Conservation (phyloP, 345 rosid species). For the Camelina laxa region DNA sequence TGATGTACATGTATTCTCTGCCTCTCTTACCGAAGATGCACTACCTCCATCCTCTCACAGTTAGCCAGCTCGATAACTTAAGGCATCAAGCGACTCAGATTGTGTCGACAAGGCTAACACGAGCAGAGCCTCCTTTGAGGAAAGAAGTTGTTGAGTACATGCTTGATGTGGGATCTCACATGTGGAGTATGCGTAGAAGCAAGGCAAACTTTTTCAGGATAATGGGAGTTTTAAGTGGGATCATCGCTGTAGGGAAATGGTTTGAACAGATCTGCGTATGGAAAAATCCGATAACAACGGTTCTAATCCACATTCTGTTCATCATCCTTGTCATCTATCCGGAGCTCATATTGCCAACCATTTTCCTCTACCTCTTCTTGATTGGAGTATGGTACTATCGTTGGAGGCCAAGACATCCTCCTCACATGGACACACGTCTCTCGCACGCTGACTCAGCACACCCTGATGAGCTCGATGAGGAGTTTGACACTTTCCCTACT, state of each 20-base stretch:
- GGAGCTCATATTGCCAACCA: slow-evolving; percentile 83
- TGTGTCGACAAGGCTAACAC: slow-evolving; percentile 73
- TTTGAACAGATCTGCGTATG: slow-evolving; percentile 86
- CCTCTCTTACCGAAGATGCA: slow-evolving; percentile 95
- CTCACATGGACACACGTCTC: slow-evolving; percentile 91
- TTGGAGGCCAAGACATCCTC: slow-evolving; percentile 88
- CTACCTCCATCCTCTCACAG: slow-evolving; percentile 83
- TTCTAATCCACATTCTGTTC: slow-evolving; percentile 76
- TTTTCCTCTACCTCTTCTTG: slow-evolving; percentile 83
- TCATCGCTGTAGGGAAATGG: slow-evolving; percentile 83
- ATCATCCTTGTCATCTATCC: slow-evolving; percentile 79
- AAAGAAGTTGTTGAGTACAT: slow-evolving; percentile 93
- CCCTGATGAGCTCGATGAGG: slow-evolving; percentile 94
- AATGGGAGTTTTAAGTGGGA: slow-evolving; percentile 58
- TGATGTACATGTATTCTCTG: slow-evolving; percentile 79
- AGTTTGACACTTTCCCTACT: slow-evolving; percentile 87
- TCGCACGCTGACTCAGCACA: slow-evolving; percentile 83
- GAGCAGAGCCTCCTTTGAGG: slow-evolving; percentile 88
- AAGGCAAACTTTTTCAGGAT: slow-evolving; percentile 66
- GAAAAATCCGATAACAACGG: slow-evolving; percentile 86
- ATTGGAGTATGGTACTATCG: slow-evolving; percentile 90
- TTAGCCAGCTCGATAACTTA: slow-evolving; percentile 79
- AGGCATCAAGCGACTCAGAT: slow-evolving; percentile 93
- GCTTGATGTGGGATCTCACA: slow-evolving; percentile 96
- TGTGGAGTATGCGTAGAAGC: slow-evolving; percentile 99